Evolutionary conservation across 2,329 filamentous ascomycete genomes (phyloP).

Genomic region (Colletotrichum brevisporum): DNA sequence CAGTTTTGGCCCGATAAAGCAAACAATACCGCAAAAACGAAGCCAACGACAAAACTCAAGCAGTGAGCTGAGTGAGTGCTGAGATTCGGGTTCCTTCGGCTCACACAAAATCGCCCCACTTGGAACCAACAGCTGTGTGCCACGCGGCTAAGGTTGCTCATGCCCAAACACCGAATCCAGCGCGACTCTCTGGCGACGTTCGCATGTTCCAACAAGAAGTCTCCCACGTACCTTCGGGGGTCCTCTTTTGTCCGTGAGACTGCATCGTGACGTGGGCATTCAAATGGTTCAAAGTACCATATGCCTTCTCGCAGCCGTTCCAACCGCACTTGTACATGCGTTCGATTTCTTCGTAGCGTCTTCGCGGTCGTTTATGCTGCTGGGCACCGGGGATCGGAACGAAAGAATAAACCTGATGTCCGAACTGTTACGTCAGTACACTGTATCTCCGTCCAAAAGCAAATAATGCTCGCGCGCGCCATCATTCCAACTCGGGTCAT

Average conservation of each 20-base stretch:
- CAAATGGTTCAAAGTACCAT: constrained; percentile 95
- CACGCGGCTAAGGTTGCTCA: too few relatives aligned
- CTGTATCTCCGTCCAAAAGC: constrained; percentile 12
- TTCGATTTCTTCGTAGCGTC: constrained; percentile 98
- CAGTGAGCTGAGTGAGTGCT: too few relatives aligned
- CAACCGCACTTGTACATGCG: constrained; percentile 99
- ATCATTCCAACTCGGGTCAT: neutral
- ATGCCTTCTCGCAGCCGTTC: constrained; percentile 98
- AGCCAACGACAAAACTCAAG: too few relatives aligned
- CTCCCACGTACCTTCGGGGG: constrained; percentile 86
- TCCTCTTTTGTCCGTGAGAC: constrained; percentile 93
- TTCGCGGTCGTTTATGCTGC: constrained; percentile 94
- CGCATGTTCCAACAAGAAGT: neutral
- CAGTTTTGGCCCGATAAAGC: constrained; percentile 30
- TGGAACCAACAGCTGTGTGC: too few relatives aligned
- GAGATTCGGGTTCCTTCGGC: too few relatives aligned
- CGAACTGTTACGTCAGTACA: constrained; percentile 42
- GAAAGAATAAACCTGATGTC: constrained; percentile 89
- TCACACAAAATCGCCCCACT: too few relatives aligned
- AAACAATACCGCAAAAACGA: too few relatives aligned
- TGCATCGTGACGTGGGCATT: constrained; percentile 99
- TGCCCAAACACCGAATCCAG: too few relatives aligned
- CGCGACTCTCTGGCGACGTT: constrained; percentile 6
- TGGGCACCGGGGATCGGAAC: constrained; percentile 97
- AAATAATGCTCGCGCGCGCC: constrained; percentile 9